phyloP scores from a whole-genome alignment of 208 protist genomes.

The Porcisia deanei region DNA sequence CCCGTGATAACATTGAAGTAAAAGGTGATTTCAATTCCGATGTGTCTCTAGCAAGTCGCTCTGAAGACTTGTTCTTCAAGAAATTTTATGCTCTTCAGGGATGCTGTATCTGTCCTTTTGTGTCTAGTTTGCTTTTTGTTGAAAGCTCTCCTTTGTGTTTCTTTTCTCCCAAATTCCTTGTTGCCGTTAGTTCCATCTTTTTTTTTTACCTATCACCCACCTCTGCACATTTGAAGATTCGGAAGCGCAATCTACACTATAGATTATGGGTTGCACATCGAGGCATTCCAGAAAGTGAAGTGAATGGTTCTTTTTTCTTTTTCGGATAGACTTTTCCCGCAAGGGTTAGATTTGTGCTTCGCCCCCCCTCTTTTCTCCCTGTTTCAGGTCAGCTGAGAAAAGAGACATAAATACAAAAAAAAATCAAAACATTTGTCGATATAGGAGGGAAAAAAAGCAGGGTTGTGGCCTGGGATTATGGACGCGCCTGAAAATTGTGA shows the following conservation, averaged over 20 bases:
- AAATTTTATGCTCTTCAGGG: neutral
- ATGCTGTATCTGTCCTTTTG: neutral
- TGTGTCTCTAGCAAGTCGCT: neutral
- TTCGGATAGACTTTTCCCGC: slow-evolving; percentile 31
- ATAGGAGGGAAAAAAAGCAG: too few species aligned
- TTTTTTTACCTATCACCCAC: neutral
- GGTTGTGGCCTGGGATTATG: too few species aligned
- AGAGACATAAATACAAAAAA: slow-evolving; percentile 12
- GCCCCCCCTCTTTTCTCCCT: neutral
- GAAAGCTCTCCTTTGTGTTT: slow-evolving; percentile 1
- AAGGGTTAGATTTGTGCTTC: slow-evolving; percentile 35
- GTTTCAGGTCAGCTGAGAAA: neutral
- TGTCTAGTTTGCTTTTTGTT: slow-evolving; percentile 7
- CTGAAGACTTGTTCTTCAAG: neutral
- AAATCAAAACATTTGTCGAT: neutral
- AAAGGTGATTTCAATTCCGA: neutral
- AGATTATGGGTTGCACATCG: slow-evolving; percentile 15
- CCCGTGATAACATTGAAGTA: neutral
- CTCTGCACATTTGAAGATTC: neutral
- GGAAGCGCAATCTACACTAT: slow-evolving; percentile 6
- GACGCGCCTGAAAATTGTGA: too few species aligned
- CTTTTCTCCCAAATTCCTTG: slow-evolving; percentile 1
- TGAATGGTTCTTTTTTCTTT: neutral
- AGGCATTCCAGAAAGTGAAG: slow-evolving; percentile 4
- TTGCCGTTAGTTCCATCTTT: neutral